These are phyloP conservation scores for Garcia nutans DNA, from an alignment of 345 rosid genomes.

Conservation along the genomic window DNA sequence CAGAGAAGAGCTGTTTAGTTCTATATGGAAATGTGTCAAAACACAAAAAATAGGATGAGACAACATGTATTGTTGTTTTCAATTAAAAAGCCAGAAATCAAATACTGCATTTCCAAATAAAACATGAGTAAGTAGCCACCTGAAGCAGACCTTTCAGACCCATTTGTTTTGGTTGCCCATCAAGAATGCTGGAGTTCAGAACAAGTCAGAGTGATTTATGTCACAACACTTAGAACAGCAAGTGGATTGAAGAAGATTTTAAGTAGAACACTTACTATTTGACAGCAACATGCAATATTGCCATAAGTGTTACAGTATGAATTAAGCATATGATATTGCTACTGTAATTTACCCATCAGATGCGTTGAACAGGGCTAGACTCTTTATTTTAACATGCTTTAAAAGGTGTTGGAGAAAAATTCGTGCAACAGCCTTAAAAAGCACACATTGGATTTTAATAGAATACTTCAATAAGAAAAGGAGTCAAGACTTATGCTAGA, in stretches of 20 bases:
- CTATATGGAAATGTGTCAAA: background rate
- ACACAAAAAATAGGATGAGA: background rate
- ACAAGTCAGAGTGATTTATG: constrained; percentile 1
- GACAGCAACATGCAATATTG: background rate
- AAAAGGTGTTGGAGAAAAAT: background rate
- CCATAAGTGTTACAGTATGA: background rate
- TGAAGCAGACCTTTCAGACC: constrained; percentile 86
- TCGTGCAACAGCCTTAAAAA: background rate
- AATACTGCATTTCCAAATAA: background rate
- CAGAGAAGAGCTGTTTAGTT: background rate
- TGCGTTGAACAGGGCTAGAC: background rate
- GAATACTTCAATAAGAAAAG: too few relatives aligned
- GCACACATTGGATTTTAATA: background rate
- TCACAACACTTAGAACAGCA: background rate
- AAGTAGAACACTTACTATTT: too few relatives aligned
- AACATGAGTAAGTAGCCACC: constrained; percentile 42
- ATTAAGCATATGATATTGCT: background rate
- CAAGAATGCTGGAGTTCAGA: constrained; percentile 56
- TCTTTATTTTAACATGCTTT: background rate
- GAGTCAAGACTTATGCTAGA: too few relatives aligned
- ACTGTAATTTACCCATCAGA: background rate
- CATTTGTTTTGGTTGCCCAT: constrained; percentile 92
- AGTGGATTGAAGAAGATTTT: background rate
- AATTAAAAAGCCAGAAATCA: background rate
- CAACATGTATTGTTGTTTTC: background rate